Conservation (phyloP, 2,329 filamentous ascomycete species). For the Cladophialophora bantiana region DNA sequence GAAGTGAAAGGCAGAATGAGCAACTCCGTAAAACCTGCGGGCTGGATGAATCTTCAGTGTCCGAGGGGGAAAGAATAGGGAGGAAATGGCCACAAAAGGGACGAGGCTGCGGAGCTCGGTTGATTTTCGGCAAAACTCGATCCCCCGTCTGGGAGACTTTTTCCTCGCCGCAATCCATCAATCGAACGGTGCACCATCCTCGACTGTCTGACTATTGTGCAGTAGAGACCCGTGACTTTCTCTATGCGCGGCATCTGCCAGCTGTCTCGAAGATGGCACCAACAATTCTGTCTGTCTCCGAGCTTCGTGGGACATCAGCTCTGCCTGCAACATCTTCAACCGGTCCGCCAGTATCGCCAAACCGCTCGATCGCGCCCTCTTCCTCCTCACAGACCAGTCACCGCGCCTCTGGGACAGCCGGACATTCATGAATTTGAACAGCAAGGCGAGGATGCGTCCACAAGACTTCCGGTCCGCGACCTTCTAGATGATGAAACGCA, state of each 20-base stretch:
- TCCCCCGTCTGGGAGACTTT: neutral
- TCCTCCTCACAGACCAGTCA: conserved; percentile 10
- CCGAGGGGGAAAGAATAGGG: too few relatives aligned
- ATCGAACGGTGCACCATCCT: neutral
- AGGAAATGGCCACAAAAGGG: too few relatives aligned
- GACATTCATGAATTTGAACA: conserved; percentile 55
- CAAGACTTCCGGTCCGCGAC: conserved; percentile 47
- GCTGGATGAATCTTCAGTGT: too few relatives aligned
- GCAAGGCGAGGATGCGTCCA: conserved; percentile 47
- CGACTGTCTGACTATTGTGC: neutral
- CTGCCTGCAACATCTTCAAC: conserved; percentile 38
- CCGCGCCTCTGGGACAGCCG: conserved; percentile 43
- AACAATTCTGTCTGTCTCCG: conserved; percentile 40
- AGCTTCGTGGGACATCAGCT: conserved; percentile 37
- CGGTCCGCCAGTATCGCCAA: conserved; percentile 34
- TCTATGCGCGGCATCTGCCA: conserved; percentile 40
- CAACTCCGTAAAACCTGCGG: too few relatives aligned
- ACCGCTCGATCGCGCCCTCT: conserved; percentile 28
- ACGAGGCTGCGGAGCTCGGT: conserved; percentile 6
- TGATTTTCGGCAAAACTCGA: conserved; percentile 11
- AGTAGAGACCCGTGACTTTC: conserved; percentile 1
- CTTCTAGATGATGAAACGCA: conserved; percentile 49
- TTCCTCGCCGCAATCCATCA: conserved; percentile 14
- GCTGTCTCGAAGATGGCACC: conserved; percentile 42
- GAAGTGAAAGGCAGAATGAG: too few relatives aligned